These are phyloP conservation scores for Yamadazyma nakazawae DNA, from an alignment of 805 yeast species.

Conservation along the genomic window DNA sequence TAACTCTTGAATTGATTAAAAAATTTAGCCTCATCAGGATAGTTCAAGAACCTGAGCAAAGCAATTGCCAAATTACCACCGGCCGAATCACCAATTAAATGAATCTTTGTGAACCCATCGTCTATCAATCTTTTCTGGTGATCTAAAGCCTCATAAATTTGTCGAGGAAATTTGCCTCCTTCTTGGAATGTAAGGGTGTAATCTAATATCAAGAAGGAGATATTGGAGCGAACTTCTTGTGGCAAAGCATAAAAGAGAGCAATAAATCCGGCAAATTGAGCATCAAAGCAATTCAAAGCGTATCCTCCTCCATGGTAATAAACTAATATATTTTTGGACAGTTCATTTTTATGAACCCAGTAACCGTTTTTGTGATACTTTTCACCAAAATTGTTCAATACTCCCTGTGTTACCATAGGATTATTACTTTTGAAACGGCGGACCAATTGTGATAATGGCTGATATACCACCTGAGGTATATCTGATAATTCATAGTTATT, in stretches of 20 bases:
- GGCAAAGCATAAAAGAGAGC: conserved; percentile 27
- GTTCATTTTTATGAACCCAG: conserved; percentile 33
- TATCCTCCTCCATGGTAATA: conserved; percentile 42
- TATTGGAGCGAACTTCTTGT: conserved; percentile 11
- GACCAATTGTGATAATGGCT: conserved; percentile 20
- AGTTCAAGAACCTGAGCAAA: conserved; percentile 23
- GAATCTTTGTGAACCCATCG: conserved; percentile 26
- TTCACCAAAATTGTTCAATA: conserved; percentile 15
- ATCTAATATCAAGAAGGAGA: conserved; percentile 29
- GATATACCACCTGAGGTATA: conserved; percentile 19
- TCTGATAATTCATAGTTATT: conserved; percentile 20
- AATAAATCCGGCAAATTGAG: conserved; percentile 29
- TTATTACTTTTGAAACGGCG: conserved; percentile 6
- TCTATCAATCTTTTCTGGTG: conserved; percentile 22
- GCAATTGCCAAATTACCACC: conserved; percentile 36
- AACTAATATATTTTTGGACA: conserved; percentile 18
- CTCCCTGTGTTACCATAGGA: conserved; percentile 11
- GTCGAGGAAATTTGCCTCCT: conserved; percentile 28
- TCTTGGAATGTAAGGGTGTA: conserved; percentile 31
- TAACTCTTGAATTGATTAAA: conserved; percentile 14
- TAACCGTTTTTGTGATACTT: conserved; percentile 24
- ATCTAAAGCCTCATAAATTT: conserved; percentile 26
- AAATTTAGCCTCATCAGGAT: conserved; percentile 32
- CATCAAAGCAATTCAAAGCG: conserved; percentile 22
- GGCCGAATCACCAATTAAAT: conserved; percentile 42